phyloP scores from a whole-genome alignment of 768 basidiomycete species.

The Lyophyllum semitale region DNA sequence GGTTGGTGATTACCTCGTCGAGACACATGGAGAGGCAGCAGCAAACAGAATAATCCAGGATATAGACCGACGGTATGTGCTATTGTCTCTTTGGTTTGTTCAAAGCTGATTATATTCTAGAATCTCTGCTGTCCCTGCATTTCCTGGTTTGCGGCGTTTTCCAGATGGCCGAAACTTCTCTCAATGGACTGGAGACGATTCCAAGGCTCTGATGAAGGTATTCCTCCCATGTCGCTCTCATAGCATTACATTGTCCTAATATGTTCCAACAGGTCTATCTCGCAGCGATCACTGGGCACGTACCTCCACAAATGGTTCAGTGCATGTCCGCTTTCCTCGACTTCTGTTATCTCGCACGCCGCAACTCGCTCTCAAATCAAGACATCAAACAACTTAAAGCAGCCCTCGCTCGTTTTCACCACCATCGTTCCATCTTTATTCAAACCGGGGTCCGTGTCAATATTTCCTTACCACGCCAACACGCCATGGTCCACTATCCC shows the following conservation, averaged over 20 bases:
- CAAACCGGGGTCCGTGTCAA: conserved; percentile 3
- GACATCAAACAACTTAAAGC: background rate
- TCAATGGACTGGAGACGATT: conserved; percentile 29
- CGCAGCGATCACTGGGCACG: conserved; percentile 23
- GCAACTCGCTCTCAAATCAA: background rate
- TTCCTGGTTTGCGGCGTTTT: conserved; percentile 4
- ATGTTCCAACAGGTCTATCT: conserved; percentile 21
- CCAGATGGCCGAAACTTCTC: background rate
- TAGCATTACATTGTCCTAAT: background rate
- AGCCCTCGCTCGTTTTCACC: background rate
- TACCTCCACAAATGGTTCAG: conserved; percentile 20
- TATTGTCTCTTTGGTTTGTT: background rate
- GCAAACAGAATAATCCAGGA: conserved; percentile 26
- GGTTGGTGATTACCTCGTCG: conserved; percentile 24
- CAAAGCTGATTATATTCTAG: background rate
- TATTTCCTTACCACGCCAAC: conserved; percentile 24
- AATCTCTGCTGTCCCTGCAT: conserved; percentile 6
- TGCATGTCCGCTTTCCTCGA: conserved; percentile 20
- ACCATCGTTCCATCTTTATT: background rate
- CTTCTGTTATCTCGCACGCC: conserved; percentile 23
- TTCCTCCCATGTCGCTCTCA: background rate
- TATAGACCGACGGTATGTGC: conserved; percentile 24
- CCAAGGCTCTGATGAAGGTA: conserved; percentile 33
- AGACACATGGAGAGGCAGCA: conserved; percentile 9
- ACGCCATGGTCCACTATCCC: conserved; percentile 8